phyloP scores from a whole-genome alignment of 192 early-diverging fungal species.

The Ambispora gerdemannii region DNA sequence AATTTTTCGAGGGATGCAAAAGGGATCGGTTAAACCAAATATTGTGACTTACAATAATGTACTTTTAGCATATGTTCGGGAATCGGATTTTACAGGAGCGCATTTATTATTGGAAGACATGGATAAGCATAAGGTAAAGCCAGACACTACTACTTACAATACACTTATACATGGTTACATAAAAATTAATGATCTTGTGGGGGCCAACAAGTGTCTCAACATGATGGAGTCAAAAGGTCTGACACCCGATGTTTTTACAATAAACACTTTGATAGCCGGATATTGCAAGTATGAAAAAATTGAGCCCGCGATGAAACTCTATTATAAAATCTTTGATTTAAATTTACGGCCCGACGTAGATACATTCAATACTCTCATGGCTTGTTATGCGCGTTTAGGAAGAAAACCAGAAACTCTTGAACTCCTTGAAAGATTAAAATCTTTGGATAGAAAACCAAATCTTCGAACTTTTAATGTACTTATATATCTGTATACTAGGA shows the following conservation, averaged over 20 bases:
- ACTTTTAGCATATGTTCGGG: conserved; percentile 15
- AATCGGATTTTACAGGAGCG: neutral
- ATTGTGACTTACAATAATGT: neutral
- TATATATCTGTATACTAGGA: conserved; percentile 12
- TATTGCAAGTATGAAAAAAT: neutral
- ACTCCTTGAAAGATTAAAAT: conserved; percentile 1
- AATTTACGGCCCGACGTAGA: conserved; percentile 17
- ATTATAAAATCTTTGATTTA: conserved; percentile 11
- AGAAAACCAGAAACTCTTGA: neutral
- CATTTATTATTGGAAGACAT: conserved; percentile 15
- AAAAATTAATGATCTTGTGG: conserved; percentile 7
- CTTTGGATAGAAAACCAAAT: neutral
- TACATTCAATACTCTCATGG: conserved; percentile 19
- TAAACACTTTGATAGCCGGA: conserved; percentile 23
- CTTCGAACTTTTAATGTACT: conserved; percentile 20
- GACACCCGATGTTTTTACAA: conserved; percentile 4
- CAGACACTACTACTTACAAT: conserved; percentile 10
- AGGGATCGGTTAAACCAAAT: neutral
- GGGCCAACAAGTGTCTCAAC: conserved; percentile 15
- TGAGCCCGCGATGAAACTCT: neutral
- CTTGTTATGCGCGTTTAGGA: neutral
- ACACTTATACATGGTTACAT: conserved; percentile 11
- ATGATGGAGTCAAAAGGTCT: neutral
- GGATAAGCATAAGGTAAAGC: neutral
- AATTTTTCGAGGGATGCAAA: conserved; percentile 14